Evolutionary conservation across 768 basidiomycete genomes (phyloP).

Genomic region (Cyclocybe aegerita): DNA sequence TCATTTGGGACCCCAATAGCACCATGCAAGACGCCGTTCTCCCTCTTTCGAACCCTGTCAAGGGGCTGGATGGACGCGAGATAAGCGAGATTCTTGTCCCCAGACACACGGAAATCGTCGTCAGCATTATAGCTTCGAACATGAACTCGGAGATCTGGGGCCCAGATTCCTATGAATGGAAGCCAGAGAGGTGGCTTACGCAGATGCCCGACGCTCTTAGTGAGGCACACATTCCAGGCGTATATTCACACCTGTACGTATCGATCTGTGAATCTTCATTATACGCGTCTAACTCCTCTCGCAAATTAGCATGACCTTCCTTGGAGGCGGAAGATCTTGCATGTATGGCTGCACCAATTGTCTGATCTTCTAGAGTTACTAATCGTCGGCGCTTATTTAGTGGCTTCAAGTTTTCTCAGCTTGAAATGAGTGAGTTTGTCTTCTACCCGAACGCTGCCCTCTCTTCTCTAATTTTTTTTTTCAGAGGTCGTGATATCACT

Average conservation of each 20-base stretch:
- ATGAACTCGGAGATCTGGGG: slow-evolving; percentile 43
- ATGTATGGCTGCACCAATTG: slow-evolving; percentile 29
- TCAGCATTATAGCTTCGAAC: slow-evolving; percentile 34
- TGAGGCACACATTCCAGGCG: slow-evolving; percentile 38
- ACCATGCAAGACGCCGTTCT: slow-evolving; percentile 18
- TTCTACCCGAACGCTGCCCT: not conserved
- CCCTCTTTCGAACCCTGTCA: slow-evolving; percentile 20
- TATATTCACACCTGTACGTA: slow-evolving; percentile 39
- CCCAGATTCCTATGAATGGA: slow-evolving; percentile 44
- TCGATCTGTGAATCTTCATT: not conserved
- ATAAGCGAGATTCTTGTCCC: slow-evolving; percentile 31
- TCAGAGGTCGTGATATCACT: slow-evolving; percentile 21
- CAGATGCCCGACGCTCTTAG: slow-evolving; percentile 21
- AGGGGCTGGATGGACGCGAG: slow-evolving; percentile 17
- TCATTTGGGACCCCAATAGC: slow-evolving; percentile 6
- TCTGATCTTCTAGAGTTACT: not conserved
- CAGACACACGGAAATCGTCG: slow-evolving; percentile 29
- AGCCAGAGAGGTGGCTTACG: slow-evolving; percentile 47
- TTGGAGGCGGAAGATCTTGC: slow-evolving; percentile 41
- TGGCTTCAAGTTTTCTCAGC: slow-evolving; percentile 16
- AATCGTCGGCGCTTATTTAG: slow-evolving; percentile 2
- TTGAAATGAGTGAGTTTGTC: slow-evolving; percentile 21
- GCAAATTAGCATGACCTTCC: slow-evolving; percentile 39
- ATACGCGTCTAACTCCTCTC: not conserved
- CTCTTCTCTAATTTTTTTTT: not conserved